Base-by-base conservation (phyloP, 108 stramenopile genomes). In the Skeletonema marinoi region DNA sequence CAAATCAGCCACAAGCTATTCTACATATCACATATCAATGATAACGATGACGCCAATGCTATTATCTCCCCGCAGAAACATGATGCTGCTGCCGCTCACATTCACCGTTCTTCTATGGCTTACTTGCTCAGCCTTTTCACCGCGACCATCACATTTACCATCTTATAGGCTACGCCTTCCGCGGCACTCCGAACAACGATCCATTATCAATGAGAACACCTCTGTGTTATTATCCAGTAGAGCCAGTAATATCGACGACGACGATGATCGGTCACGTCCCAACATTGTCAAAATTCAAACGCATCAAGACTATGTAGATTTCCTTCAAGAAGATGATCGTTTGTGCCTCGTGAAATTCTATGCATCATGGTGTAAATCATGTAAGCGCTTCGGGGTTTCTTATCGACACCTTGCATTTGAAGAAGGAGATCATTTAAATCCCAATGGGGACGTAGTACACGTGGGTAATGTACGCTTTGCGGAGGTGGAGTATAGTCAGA, bases 311-410 rank as follows among this genome's bases (percentile, higher is more conserved):
- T 82, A 71, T 66, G 51, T 82, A 32, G 68, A 72, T 41, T 83
- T 83, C 66, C 74, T 83, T 6, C 60, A 70, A 21, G 74, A 87
- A 65, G 91, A 89, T 56, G 88, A 89, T 73, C 83, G 87, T 35
- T 63, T 89, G 9, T 89, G 88, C 68, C 73, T 89, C 29, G 67
- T 91, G 60, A 87, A 86, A 80, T 84, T 89, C 73, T 82, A 88
- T 46, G 88, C 85, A 25, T 31, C 66, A 29, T 88, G 89, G 89
- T 92, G 92, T 76, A 92, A 92, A 69, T 71, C 75, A 16, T 90
- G 92, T 65, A 71, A 82, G 70, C 82, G 85, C 39, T 90, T 90
- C 78, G 89, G 88, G 3, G 32, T 79, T 0, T 83, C 80, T 66
- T 89, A 65, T 33, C 51, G 68, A 0, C 77, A 85, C 14, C 69